Percentiles rank a stretch among this genome's conserved stretches.
phyloP scores from a whole-genome alignment of 495 filamentous ascomycete genomes.

The Penicillium desertorum region DNA sequence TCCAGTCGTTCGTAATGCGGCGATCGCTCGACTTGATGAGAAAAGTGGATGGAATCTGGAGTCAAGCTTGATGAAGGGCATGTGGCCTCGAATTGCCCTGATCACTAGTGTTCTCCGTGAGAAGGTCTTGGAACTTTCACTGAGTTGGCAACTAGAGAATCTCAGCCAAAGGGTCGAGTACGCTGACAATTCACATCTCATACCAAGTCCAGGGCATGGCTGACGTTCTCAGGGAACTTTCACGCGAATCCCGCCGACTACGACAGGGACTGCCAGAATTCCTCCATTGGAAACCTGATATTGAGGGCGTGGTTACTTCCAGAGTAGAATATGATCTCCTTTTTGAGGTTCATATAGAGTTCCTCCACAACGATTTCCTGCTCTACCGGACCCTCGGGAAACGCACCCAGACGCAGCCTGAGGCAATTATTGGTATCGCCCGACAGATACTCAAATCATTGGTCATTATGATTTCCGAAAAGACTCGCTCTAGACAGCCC shows the following conservation, averaged over 20 bases:
- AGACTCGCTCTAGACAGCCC: constrained; percentile 1
- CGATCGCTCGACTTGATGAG: constrained; percentile 39
- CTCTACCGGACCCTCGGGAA: constrained; percentile 51
- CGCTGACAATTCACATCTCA: not conserved
- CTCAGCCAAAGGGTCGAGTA: constrained; percentile 25
- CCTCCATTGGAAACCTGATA: constrained; percentile 22
- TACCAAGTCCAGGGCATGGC: not conserved
- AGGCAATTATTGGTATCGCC: constrained; percentile 46
- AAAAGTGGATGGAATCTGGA: constrained; percentile 51
- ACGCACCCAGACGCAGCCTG: constrained; percentile 39
- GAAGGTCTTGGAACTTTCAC: constrained; percentile 54
- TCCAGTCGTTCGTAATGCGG: constrained; percentile 33
- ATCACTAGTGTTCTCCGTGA: constrained; percentile 48
- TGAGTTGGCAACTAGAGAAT: constrained; percentile 35
- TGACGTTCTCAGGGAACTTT: constrained; percentile 13
- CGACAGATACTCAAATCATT: constrained; percentile 46
- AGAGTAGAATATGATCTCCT: constrained; percentile 12
- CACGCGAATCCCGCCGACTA: constrained; percentile 15
- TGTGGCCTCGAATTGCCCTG: constrained; percentile 42
- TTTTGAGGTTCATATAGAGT: constrained; percentile 38
- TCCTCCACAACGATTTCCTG: constrained; percentile 54
- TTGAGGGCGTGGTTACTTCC: not conserved
- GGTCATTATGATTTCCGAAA: constrained; percentile 28
- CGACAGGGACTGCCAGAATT: constrained; percentile 16
- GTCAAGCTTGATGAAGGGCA: constrained; percentile 31